Base-by-base conservation (phyloP, 768 basidiomycete genomes). In the Naganishia friedmannii region DNA sequence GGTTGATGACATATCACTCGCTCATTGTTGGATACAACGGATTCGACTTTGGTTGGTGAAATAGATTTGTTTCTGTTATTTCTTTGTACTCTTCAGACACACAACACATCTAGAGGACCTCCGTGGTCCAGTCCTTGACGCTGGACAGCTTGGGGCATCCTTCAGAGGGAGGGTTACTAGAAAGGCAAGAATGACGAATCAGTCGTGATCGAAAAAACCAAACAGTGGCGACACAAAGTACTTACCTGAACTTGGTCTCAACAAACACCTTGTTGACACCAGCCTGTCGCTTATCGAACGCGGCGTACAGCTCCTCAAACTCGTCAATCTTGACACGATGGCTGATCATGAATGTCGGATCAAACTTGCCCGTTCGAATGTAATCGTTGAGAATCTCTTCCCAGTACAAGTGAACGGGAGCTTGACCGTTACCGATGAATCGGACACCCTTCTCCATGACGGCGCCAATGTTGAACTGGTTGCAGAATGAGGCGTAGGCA, bases 241-340 rank as follows among this genome's bases (percentile, higher is more conserved):
- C 67, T 45, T 29, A 68, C 68, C 56, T 60, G 54, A 58, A 58
- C 56, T 85, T 83, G 19, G 90, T 91, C 82, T 89, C 83, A 6
- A 92, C 87, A 74, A 90, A 91, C 1, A 89, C 88, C 79, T 90
- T 90, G 77, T 86, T 83, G 8, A 90, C 85, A 3, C 88, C 88
- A 9, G 72, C 82, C 53, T 79, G 71, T 23, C 87, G 84, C 69
- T 85, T 83, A 77, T 90, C 87, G 73, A 90, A 89, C 3, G 86
- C 85, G 10, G 77, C 79, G 77, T 91, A 91, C 0, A 90, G 81
- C 70, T 85, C 84, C 8, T 85, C 83, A 70, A 82, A 82, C 71
- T 90, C 89, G 32, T 90, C 88, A n/a, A 90, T 70, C 15, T 48
- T 71, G 28, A 78, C 74, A 42, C 78, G 71, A 70, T 80, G 78